These are phyloP conservation scores for Amauroascus niger DNA, from an alignment of 2,329 filamentous ascomycete genomes.

Conservation along the genomic window DNA sequence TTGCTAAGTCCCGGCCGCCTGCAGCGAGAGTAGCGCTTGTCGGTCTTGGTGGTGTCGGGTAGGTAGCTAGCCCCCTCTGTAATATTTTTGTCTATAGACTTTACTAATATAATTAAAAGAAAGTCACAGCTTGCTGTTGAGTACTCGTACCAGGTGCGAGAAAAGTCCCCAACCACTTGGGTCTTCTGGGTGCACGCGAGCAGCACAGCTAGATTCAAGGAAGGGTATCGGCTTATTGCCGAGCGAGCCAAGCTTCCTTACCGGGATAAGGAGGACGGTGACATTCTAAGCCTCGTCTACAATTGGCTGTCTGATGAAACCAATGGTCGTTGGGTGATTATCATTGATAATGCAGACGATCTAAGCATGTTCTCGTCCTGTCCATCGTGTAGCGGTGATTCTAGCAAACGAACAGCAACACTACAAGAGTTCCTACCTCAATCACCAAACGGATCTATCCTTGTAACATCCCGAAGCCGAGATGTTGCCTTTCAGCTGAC, in stretches of 20 bases:
- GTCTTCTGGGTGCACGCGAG: slow-evolving; percentile 27
- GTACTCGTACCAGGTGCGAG: slow-evolving; percentile 19
- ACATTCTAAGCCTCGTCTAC: slow-evolving; percentile 7
- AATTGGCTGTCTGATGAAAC: slow-evolving; percentile 10
- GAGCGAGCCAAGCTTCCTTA: slow-evolving; percentile 13
- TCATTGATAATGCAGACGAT: slow-evolving; percentile 28
- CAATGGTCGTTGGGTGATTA: slow-evolving; percentile 22
- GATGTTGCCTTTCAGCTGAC: no score
- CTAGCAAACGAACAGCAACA: no score
- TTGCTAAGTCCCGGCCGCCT: neutral
- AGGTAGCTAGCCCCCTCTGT: slow-evolving; percentile 17
- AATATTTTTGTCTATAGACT: no score
- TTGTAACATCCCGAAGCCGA: no score
- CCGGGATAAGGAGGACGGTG: slow-evolving; percentile 1
- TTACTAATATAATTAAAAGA: slow-evolving; percentile 10
- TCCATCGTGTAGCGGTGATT: no score
- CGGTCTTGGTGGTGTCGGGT: slow-evolving; percentile 31
- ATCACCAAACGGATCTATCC: no score
- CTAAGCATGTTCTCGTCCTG: slow-evolving; percentile 10
- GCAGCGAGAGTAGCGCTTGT: slow-evolving; percentile 23
- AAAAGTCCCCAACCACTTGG: slow-evolving; percentile 17
- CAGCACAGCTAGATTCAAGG: slow-evolving; percentile 19
- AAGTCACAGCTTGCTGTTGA: slow-evolving; percentile 27
- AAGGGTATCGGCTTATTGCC: slow-evolving; percentile 22
- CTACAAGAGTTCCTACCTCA: no score